These are phyloP conservation scores for Guyanaporus albipodus DNA, from an alignment of 768 basidiomycete species.

Conservation along the genomic window DNA sequence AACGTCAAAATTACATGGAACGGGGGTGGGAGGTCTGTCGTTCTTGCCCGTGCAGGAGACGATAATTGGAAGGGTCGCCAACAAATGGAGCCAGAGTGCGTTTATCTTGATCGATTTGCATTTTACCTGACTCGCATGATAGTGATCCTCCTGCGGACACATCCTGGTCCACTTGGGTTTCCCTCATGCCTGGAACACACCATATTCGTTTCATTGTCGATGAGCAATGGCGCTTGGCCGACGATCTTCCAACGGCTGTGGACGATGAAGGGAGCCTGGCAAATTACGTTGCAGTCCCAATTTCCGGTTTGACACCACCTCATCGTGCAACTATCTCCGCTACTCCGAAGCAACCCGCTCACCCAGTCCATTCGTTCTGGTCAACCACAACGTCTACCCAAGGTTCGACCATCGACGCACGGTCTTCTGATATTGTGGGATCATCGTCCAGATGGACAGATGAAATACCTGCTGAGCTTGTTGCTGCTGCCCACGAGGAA, in stretches of 20 bases:
- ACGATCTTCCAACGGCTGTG: slow-evolving; percentile 81
- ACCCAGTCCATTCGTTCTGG: slow-evolving; percentile 42
- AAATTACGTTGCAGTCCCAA: slow-evolving; percentile 73
- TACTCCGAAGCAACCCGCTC: slow-evolving; percentile 23
- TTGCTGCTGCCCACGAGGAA: slow-evolving; percentile 79
- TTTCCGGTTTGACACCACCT: slow-evolving; percentile 33
- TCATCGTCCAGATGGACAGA: slow-evolving; percentile 60
- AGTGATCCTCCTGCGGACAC: slow-evolving; percentile 33
- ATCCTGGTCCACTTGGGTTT: slow-evolving; percentile 38
- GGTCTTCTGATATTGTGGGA: slow-evolving; percentile 28
- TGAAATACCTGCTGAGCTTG: slow-evolving; percentile 72
- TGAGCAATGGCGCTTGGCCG: slow-evolving; percentile 74
- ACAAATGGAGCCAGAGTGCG: slow-evolving; percentile 62
- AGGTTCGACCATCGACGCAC: slow-evolving; percentile 26
- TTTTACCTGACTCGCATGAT: slow-evolving; percentile 15
- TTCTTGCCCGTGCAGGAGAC: slow-evolving; percentile 70
- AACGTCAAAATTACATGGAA: slow-evolving; percentile 60
- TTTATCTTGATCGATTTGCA: slow-evolving; percentile 14
- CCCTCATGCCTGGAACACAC: slow-evolving; percentile 84
- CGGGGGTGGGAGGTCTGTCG: slow-evolving; percentile 58
- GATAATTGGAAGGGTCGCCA: slow-evolving; percentile 72
- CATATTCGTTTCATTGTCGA: slow-evolving; percentile 95
- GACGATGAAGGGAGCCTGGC: slow-evolving; percentile 93
- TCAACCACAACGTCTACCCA: slow-evolving; percentile 36
- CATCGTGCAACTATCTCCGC: slow-evolving; percentile 34